Evolutionary conservation across 2,329 filamentous ascomycete species (phyloP), one percentile per base, ranked within the genome.

Genomic region (Diaporthe humulicola): DNA sequence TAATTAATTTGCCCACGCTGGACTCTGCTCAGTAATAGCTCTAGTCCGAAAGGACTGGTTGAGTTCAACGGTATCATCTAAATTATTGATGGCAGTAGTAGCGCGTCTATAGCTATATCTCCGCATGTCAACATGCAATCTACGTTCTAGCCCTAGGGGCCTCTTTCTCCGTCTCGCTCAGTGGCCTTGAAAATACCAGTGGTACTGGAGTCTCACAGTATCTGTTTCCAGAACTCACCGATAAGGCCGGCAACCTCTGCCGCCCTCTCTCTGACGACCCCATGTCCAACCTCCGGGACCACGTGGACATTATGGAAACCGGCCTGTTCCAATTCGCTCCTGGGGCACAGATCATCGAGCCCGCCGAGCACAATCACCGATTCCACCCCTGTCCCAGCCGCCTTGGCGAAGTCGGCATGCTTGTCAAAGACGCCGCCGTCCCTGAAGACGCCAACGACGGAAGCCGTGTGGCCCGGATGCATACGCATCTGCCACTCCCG

Each of bases 401-500:
- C 80, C 30, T 78, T 64, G 14, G 40, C 36, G 48, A 81, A 83
- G 2, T 73, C 69, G 3, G 57, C 76, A 14, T 82, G 73, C 0
- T 74, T 78, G 77, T 86, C 86, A 71, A 85, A 77, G 1, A 86
- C 82, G 0, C 84, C 84, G 0, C 84, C 88, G 61, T 90, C 85
- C 56, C 87, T 82, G 8, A 88, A 81, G 0, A 88, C 83, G 0
- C 80, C 85, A 25, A 88, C 82, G 1, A 90, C 85, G 45, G 84
- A 86, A 0, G 85, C 84, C 4, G 76, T 28, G 75, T 90, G 87
- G 0, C 88, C 88, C 2, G 76, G 30, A 76, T 90, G 88, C 9
- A 86, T 78, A 14, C 76, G 79, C 78, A 85, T 82, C 77, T 89
- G 82, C 88, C 88, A 90, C 0, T 84, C 83, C n/a, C 82, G 79